A percentile compares a stretch with the other conserved stretches of the same genome.
Evolutionary conservation across 2,329 filamentous ascomycete genomes (phyloP).

Genomic region (Penicillium sp.): DNA sequence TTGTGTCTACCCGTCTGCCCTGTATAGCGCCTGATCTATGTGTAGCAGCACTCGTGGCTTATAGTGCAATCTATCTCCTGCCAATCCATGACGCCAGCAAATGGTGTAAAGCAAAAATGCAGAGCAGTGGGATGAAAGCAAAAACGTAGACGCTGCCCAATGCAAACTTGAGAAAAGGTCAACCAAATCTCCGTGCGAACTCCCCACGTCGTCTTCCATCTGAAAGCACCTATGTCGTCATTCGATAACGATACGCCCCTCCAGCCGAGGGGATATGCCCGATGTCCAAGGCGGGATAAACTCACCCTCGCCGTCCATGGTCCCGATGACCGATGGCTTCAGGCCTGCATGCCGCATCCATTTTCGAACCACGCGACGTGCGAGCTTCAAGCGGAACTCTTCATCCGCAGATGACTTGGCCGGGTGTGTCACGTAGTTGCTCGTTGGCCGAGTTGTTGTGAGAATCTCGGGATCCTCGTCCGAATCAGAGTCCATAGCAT

Average conservation of each 20-base stretch:
- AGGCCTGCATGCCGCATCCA: conserved; percentile 73
- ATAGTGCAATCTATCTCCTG: background rate
- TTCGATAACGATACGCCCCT: conserved; percentile 66
- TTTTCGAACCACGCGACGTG: conserved; percentile 68
- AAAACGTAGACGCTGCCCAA: background rate
- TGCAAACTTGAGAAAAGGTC: background rate
- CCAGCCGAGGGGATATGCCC: conserved; percentile 74
- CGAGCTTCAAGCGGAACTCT: conserved; percentile 61
- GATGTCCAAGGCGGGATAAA: conserved; percentile 72
- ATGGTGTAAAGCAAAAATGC: background rate
- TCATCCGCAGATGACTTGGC: conserved; percentile 49
- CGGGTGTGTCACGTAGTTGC: conserved; percentile 42
- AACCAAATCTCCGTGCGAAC: background rate
- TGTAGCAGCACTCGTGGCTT: background rate
- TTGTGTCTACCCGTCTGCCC: background rate
- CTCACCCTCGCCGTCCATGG: conserved; percentile 58
- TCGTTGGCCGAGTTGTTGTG: conserved; percentile 34
- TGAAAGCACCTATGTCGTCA: background rate
- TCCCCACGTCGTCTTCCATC: background rate
- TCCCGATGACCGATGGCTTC: conserved; percentile 49
- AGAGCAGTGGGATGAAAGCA: background rate
- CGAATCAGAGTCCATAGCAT: conserved; percentile 46
- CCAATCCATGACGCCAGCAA: background rate
- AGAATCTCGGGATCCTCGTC: conserved; percentile 44
- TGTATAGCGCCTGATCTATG: background rate